Base-by-base conservation (phyloP, 2,329 filamentous ascomycete genomes). In the Fusarium sp. region DNA sequence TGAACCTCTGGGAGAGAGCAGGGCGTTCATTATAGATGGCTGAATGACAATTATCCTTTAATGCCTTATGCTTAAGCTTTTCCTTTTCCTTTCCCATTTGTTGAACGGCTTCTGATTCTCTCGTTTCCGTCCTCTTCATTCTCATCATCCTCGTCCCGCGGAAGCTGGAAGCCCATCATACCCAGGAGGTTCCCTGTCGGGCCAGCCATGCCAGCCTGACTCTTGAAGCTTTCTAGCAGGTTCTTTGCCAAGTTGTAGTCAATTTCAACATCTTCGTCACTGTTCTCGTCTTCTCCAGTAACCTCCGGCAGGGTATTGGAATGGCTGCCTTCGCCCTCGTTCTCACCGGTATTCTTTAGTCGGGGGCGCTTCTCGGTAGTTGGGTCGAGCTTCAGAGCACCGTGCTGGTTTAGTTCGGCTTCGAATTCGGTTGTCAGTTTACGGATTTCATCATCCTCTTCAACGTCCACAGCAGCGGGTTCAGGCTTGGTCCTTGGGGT, bases 231-330 rank as follows among this genome's bases (percentile, higher is more conserved):
- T 79, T 98, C 94, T 2, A 99, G 84, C 58, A 99, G 84, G 75
- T 98, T 98, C 79, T 92, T 94, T 16, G 93, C 94, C 27, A 99
- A 85, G 66, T 96, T 95, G 72, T 94, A 92, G 77, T 98, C 93
- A 30, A 96, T 89, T 68, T 94, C 86, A 6, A 96, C 87, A 56
- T 92, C 90, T 0, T 88, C 86, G 10, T 89, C 82, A 3, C 80
- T 81, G 10, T 83, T 84, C 9, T 87, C 85, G 3, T 86, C 84
- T 40, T 88, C 82, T 30, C 86, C 80, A 8, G 83, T 79, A 52
- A 80, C 79, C 3, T 78, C 75, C 3, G 75, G 65, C 28, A 57
- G 7, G 46, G 48, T 10, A 18, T 31, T 51, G 9, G 34, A 37
- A 27, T 10, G 18, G 28, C 40, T 55, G 56, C 46, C 31, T 53